phyloP scores from a whole-genome alignment of 306 rosid genomes.

The Glycine latifolia region DNA sequence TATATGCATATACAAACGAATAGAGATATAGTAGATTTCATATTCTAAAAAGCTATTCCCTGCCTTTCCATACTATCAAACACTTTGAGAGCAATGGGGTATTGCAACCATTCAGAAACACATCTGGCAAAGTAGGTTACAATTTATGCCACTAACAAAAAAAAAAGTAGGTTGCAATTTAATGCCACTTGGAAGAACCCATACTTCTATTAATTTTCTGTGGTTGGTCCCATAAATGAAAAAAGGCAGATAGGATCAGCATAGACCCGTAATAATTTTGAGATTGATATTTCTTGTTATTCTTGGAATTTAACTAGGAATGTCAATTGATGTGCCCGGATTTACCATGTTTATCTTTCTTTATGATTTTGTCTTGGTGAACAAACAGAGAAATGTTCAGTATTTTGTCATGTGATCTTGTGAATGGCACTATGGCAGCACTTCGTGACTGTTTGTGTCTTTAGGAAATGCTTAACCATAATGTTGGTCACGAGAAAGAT shows the following conservation, averaged over 20 bases:
- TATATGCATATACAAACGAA: constrained; percentile 13
- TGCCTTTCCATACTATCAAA: constrained; percentile 39
- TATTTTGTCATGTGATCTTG: constrained; percentile 43
- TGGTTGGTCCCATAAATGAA: constrained; percentile 47
- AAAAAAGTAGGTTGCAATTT: constrained; percentile 35
- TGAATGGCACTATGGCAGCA: background rate
- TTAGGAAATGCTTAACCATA: constrained; percentile 39
- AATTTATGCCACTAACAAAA: constrained; percentile 38
- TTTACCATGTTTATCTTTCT: constrained; percentile 10
- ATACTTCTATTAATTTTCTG: constrained; percentile 36
- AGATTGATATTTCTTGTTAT: constrained; percentile 16
- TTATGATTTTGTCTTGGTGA: background rate
- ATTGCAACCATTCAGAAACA: constrained; percentile 43
- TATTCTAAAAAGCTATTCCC: constrained; percentile 43
- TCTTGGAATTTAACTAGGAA: constrained; percentile 41
- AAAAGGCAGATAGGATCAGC: constrained; percentile 40
- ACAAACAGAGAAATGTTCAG: constrained; percentile 41
- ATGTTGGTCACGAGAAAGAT: constrained; percentile 46
- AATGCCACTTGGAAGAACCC: constrained; percentile 43
- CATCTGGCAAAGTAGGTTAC: constrained; percentile 19
- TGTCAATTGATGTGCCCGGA: background rate
- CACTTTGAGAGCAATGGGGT: constrained; percentile 37
- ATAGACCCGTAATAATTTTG: constrained; percentile 35
- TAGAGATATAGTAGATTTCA: constrained; percentile 38
- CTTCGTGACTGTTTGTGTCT: constrained; percentile 2